These are phyloP conservation scores for Penicillium goetzii DNA, from an alignment of 495 filamentous ascomycete species.

Conservation along the genomic window DNA sequence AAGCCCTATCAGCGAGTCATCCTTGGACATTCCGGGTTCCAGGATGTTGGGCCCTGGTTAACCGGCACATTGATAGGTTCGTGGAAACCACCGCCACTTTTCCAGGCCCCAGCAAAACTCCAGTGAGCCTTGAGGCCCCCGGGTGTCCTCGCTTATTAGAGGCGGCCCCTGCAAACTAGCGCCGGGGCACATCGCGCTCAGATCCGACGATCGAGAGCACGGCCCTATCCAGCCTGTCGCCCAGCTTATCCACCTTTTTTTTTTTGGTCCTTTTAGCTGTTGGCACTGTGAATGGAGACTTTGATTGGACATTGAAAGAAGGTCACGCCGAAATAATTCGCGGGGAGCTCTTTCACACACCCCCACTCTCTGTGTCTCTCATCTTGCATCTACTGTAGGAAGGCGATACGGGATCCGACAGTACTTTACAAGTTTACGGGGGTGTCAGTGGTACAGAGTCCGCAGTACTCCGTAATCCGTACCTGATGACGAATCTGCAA, in stretches of 20 bases:
- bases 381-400: background rate
- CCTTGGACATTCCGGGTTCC: constrained; percentile 30
- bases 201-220: constrained; percentile 33
- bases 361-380: background rate
- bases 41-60: constrained; percentile 35
- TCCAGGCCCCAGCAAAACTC: background rate
- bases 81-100: constrained; percentile 8
- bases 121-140: background rate
- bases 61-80: constrained; percentile 33
- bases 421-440: background rate
- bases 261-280: background rate
- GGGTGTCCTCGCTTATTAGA: constrained; percentile 25
- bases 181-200: constrained; percentile 28
- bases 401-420: background rate
- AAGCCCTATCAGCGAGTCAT: constrained; percentile 30
- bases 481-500: constrained; percentile 11
- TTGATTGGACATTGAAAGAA: background rate
- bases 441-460: background rate
- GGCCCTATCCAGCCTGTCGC: constrained; percentile 6
- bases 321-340: constrained; percentile 1
- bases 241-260: background rate
- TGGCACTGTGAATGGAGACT: background rate
- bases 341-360: constrained; percentile 3
- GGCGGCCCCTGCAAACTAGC: constrained; percentile 27
- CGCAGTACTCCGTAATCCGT: background rate